A percentile compares a stretch with the other conserved stretches of the same genome.
Conservation (phyloP, 305 asterid species). For the Rubia balearica region DNA sequence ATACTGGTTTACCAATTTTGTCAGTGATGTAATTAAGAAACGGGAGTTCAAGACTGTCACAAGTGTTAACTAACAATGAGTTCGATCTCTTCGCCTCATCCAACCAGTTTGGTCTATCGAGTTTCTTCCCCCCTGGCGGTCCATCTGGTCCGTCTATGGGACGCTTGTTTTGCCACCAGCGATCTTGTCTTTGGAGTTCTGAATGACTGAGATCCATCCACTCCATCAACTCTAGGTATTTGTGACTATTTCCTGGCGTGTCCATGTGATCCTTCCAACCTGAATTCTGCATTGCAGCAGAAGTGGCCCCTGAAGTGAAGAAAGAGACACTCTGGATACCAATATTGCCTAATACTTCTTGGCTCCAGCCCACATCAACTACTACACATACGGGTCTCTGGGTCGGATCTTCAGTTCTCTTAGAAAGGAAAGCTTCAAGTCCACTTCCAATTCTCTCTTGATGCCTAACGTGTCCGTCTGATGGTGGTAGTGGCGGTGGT, state of each 20-base stretch:
- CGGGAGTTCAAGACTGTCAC: slow-evolving; percentile 21
- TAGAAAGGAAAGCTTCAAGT: slow-evolving; percentile 31
- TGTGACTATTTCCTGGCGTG: slow-evolving; percentile 33
- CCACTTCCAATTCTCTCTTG: slow-evolving; percentile 34
- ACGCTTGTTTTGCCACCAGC: neutral
- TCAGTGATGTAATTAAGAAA: slow-evolving; percentile 20
- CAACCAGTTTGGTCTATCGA: slow-evolving; percentile 38
- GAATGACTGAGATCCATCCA: slow-evolving; percentile 40
- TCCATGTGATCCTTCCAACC: slow-evolving; percentile 42
- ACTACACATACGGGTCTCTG: slow-evolving; percentile 42
- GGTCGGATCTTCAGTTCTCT: slow-evolving; percentile 23
- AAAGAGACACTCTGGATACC: slow-evolving; percentile 39
- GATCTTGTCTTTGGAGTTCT: slow-evolving; percentile 26
- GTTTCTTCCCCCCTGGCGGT: slow-evolving; percentile 6
- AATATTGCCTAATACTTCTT: slow-evolving; percentile 34
- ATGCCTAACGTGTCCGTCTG: neutral
- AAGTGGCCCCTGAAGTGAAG: slow-evolving; percentile 53
- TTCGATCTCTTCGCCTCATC: slow-evolving; percentile 42
- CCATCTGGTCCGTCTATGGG: neutral
- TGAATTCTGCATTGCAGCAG: slow-evolving; percentile 53
- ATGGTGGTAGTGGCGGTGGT: neutral
- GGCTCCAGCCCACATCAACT: slow-evolving; percentile 58
- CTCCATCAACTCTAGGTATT: slow-evolving; percentile 43
- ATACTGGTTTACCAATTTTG: slow-evolving; percentile 20
- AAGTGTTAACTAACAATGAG: slow-evolving; percentile 35